Evolutionary conservation across 2,329 filamentous ascomycete species (phyloP).

Genomic region (Cladosporium sphaerospermum): DNA sequence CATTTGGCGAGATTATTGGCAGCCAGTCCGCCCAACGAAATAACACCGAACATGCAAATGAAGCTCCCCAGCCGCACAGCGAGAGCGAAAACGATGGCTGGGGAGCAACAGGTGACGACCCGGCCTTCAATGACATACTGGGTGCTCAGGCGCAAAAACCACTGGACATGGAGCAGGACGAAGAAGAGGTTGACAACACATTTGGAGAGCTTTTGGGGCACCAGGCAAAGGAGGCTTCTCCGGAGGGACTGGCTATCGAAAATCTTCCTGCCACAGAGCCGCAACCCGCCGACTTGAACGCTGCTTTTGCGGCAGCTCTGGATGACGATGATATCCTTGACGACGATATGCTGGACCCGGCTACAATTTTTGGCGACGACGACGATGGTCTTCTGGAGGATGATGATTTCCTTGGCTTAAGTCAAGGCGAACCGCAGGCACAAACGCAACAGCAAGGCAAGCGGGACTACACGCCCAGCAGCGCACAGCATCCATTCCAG

Average conservation of each 20-base stretch:
- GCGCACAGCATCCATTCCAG: constrained; percentile 3
- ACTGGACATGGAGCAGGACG: not conserved
- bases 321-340: constrained; percentile 53
- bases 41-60: not conserved
- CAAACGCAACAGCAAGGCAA: not conserved
- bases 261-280: not conserved
- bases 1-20: constrained; percentile 14
- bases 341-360: constrained; percentile 49
- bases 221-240: constrained; percentile 1
- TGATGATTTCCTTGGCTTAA: constrained; percentile 18
- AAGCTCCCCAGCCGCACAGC: not conserved
- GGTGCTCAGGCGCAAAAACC: not conserved
- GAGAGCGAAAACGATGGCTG: constrained; percentile 4
- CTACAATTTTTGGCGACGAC: constrained; percentile 71
- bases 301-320: constrained; percentile 78
- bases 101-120: constrained; percentile 12
- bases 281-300: constrained; percentile 54
- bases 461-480: constrained; percentile 2
- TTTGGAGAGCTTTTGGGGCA: constrained; percentile 12
- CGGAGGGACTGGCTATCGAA: constrained; percentile 10
- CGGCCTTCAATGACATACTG: not conserved
- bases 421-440: constrained; percentile 15
- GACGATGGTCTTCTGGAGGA: constrained; percentile 77
- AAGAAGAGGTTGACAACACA: constrained; percentile 6
- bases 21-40: constrained; percentile 7